phyloP scores from a whole-genome alignment of 257 asterid genomes.

The Phtheirospermum japonicum region DNA sequence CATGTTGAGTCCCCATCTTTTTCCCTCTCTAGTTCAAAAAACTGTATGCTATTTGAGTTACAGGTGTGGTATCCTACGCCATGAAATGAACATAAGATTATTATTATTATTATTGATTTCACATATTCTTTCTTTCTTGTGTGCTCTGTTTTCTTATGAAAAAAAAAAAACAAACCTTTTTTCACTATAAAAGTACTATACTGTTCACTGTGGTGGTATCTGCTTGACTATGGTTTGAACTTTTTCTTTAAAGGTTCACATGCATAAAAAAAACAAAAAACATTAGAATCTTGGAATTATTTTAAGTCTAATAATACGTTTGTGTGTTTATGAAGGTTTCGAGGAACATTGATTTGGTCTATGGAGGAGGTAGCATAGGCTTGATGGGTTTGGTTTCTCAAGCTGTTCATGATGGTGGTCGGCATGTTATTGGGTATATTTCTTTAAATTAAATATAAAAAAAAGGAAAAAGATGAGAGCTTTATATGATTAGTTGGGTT shows the following conservation, averaged over 20 bases:
- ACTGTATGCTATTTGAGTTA: not conserved
- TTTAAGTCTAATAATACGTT: no score
- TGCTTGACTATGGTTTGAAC: constrained; percentile 38
- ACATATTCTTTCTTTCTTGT: constrained; percentile 5
- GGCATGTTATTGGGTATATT: constrained; percentile 61
- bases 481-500: constrained; percentile 30
- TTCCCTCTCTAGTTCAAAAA: not conserved
- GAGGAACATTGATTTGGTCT: constrained; percentile 61
- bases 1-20: not conserved
- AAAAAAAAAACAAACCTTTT: no score
- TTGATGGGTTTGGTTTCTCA: constrained; percentile 64
- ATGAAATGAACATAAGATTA: no score
- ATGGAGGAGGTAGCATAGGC: constrained; percentile 68
- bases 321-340: constrained; percentile 24
- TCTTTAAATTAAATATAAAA: not conserved
- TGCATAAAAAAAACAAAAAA: not conserved
- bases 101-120: not conserved
- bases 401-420: constrained; percentile 70
- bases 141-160: not conserved
- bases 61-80: no score
- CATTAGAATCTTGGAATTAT: not conserved
- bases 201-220: not conserved
- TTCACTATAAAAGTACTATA: no score
- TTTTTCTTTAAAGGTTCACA: constrained; percentile 4
- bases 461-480: not conserved